Evolutionary conservation across 140 eudicot genomes (phyloP), one percentile per base, ranked within the genome.

Genomic region (Stevia rebaudiana): DNA sequence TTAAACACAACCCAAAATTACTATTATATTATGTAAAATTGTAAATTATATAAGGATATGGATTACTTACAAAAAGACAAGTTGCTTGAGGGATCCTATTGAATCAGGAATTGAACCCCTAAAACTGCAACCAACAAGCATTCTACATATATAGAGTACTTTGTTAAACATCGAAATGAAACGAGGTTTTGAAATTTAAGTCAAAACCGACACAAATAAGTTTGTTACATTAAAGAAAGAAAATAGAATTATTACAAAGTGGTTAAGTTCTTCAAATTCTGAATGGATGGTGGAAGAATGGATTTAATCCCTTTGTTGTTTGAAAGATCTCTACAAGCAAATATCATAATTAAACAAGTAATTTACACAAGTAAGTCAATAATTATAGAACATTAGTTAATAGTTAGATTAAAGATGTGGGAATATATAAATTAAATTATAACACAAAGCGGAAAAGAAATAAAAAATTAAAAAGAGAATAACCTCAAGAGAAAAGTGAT

Each of bases 61-160:
- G 21, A 69, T 42, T 65, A 68, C 89, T 85, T 88, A 92, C 98
- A 92, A 50, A 66, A 50, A 81, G 15, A 68, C 63, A 19, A 92
- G 86, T 69, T 80, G 70, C 16, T 59, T 61, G 33, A 92, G 87
- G 53, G 94, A 81, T 39, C 98, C 98, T 24, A 92, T 73, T 49
- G 98, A 63, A 11, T 77, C 95, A 36, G 98, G 98, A 73, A 92
- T 83, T 24, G 77, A 72, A 61, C 97, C 98, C 36, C 39, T 81
- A 55, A 92, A 80, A 73, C 81, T 71, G 78, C 98, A 88, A 61
- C 90, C 94, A 63, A 85, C 68, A 55, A 92, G 81, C 37, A 88
- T 81, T 74, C 98, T 88, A 67, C 84, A 80, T 54, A 52, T 37
- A 76, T n/a, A 50, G 10, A 75, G 22, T 43, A 46, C 10, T 50